These are phyloP conservation scores for Aureobasidium sp. DNA, from an alignment of 2,329 filamentous ascomycete genomes.

Conservation along the genomic window DNA sequence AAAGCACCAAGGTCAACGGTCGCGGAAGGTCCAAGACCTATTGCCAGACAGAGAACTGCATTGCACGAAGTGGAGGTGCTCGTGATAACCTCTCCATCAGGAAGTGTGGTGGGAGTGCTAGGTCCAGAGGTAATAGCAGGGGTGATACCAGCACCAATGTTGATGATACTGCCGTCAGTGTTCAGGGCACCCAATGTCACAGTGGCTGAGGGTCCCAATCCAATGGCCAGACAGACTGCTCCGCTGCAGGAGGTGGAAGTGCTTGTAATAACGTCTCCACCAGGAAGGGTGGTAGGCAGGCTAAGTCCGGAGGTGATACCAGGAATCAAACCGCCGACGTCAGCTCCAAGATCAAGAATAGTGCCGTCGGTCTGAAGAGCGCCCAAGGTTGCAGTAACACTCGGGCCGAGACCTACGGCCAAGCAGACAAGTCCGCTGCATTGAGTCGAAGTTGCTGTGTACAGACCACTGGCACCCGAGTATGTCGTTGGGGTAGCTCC, in stretches of 20 bases:
- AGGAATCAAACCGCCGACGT: neutral
- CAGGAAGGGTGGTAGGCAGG: neutral
- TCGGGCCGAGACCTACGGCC: neutral
- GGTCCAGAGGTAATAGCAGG: neutral
- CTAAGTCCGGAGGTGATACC: neutral
- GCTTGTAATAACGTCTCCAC: neutral
- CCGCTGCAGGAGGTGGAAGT: neutral
- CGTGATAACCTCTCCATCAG: neutral
- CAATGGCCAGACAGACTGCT: neutral
- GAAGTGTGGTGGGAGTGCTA: neutral
- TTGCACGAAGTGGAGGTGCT: neutral
- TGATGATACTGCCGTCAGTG: neutral
- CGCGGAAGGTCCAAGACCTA: neutral
- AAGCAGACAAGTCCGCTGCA: neutral
- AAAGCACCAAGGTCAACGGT: neutral
- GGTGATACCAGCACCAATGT: neutral
- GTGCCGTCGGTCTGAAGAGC: neutral
- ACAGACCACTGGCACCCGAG: neutral
- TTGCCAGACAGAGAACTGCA: neutral
- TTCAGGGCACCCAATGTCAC: neutral
- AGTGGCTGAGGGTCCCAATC: neutral
- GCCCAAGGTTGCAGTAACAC: neutral
- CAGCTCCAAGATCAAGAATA: neutral
- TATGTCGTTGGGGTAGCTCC: neutral
- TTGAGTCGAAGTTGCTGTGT: neutral